Evolutionary conservation across 2,329 filamentous ascomycete species (phyloP).

Genomic region (Elsinoe ampelina): DNA sequence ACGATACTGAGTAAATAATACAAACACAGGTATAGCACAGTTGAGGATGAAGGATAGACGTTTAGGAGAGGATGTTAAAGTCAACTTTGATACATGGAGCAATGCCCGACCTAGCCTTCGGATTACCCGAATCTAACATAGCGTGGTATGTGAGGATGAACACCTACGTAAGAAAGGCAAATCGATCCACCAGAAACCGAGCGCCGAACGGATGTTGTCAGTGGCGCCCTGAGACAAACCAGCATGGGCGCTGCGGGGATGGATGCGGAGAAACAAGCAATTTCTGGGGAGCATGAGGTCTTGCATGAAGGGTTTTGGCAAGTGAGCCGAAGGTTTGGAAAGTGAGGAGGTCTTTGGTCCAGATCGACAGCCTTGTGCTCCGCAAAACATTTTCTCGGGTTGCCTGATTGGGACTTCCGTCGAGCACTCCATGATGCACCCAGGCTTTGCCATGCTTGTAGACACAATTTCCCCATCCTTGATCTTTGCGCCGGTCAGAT

Average conservation of each 20-base stretch:
- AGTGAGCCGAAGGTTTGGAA: not conserved
- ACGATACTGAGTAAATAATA: not conserved
- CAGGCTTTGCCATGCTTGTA: too few species aligned
- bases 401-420: too few species aligned
- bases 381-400: too few species aligned
- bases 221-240: constrained; percentile 5
- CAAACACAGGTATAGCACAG: not conserved
- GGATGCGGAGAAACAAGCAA: not conserved
- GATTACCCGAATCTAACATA: constrained; percentile 11
- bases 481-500: too few species aligned
- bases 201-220: not conserved
- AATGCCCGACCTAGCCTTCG: not conserved
- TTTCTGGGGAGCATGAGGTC: not conserved
- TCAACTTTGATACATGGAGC: not conserved
- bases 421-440: too few species aligned
- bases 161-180: constrained; percentile 1
- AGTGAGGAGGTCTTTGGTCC: not conserved
- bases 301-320: not conserved
- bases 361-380: not conserved
- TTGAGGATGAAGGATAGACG: not conserved
- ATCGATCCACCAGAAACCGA: not conserved
- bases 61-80: not conserved
- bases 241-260: not conserved
- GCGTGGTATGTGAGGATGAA: not conserved
- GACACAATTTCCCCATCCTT: too few species aligned